Percentiles rank a stretch among this genome's conserved stretches.
phyloP scores from a whole-genome alignment of 2,329 filamentous ascomycete species.

The Fusarium chlamydosporum region DNA sequence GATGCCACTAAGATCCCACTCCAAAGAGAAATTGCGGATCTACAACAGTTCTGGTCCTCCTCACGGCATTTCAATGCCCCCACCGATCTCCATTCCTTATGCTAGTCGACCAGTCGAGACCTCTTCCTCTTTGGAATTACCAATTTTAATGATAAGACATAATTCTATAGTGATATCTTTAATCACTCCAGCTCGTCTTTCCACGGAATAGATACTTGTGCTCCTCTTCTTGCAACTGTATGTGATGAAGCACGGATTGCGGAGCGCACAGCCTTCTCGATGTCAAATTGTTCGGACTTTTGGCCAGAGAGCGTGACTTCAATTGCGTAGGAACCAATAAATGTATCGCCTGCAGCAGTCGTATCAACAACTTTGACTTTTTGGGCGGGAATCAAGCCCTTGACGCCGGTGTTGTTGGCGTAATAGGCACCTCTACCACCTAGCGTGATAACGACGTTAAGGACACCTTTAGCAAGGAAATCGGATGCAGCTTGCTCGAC shows the following conservation, averaged over 20 bases:
- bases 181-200: conserved; percentile 14
- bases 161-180: neutral
- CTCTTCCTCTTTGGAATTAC: no score
- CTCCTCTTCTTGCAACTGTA: conserved; percentile 21
- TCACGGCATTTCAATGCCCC: conserved; percentile 24
- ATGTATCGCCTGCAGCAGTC: conserved; percentile 94
- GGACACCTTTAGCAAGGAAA: conserved; percentile 79
- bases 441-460: conserved; percentile 85
- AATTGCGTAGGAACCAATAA: conserved; percentile 86
- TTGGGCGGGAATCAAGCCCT: conserved; percentile 70
- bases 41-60: conserved; percentile 27
- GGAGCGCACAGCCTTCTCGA: conserved; percentile 12
- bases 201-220: conserved; percentile 31
- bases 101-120: no score
- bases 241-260: conserved; percentile 22
- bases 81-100: conserved; percentile 3
- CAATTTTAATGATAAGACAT: neutral
- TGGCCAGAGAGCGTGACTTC: neutral
- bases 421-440: conserved; percentile 83
- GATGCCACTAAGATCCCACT: conserved; percentile 26
- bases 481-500: conserved; percentile 64
- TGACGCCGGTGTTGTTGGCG: conserved; percentile 59
- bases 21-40: conserved; percentile 12
- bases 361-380: conserved; percentile 88
- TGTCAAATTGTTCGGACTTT: conserved; percentile 3